Evolutionary conservation across 2,329 filamentous ascomycete genomes (phyloP), one percentile per base, ranked within the genome.

Genomic region (Aspergillus tanneri): DNA sequence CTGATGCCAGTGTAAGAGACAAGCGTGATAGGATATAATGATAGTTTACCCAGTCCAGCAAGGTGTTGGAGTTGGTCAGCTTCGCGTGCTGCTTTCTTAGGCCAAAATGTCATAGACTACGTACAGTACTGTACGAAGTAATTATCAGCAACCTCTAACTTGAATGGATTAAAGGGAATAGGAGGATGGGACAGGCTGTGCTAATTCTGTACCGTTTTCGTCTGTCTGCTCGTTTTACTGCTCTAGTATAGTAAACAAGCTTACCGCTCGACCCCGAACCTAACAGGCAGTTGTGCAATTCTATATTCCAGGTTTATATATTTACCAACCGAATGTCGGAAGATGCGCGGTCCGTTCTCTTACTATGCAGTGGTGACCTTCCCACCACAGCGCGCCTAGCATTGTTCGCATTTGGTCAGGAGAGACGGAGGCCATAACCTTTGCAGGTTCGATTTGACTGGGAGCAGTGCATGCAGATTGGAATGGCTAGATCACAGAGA

Each of bases 21-120:
- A 53, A 45, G n/a, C 43, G 39, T 21, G 38, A 38, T 4, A 53
- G 5, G 1, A 45, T 14, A 19, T 53, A 46, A 7, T 53, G 50
- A 14, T 50, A 53, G 36, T 47, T 27, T 18, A 53, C 47, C 46
- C 50, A 53, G 36, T 53, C 43, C 2, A 49, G n/a, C 24, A 53
- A 19, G 11, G 24, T 24, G 22, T 11, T 34, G 28, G 45, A 45
- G 22, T 34, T 53, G 46, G 2, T 25, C 43, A 22, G 50, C 49
- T 5, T 39, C 47, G 21, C 43, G 50, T 1, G 50, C 41, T 16
- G 43, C 43, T 19, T 22, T 44, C 35, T 47, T 39, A 19, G 18
- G 3, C 2, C n/a, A 10, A 19, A 10, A 34, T 7, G 4, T 11
- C n/a, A n/a, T n/a, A n/a, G n/a, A n/a, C n/a, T n/a, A n/a, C n/a